These are phyloP conservation scores for Scheffersomyces spartinae DNA, from an alignment of 805 yeast species.

Conservation along the genomic window DNA sequence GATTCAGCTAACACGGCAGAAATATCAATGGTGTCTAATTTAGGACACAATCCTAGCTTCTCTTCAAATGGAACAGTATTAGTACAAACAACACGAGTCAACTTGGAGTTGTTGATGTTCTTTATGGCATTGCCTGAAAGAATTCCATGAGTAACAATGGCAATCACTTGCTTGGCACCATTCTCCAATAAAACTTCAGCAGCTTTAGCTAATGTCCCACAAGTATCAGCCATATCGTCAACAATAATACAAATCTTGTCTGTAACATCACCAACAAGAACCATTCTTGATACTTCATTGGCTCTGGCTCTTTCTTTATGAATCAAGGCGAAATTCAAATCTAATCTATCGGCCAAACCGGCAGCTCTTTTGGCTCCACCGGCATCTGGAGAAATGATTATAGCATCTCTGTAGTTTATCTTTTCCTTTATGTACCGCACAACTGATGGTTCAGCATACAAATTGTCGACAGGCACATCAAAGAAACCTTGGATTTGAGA, in stretches of 20 bases:
- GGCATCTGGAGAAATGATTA: constrained; percentile 78
- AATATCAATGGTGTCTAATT: constrained; percentile 58
- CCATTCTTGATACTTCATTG: constrained; percentile 77
- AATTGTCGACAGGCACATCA: constrained; percentile 71
- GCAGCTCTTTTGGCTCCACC: constrained; percentile 92
- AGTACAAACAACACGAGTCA: constrained; percentile 65
- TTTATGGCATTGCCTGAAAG: constrained; percentile 64
- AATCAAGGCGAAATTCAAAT: constrained; percentile 71
- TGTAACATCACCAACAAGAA: constrained; percentile 73
- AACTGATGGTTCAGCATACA: constrained; percentile 77
- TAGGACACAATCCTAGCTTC: constrained; percentile 45
- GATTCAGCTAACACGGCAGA: constrained; percentile 71
- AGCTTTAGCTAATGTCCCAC: constrained; percentile 78
- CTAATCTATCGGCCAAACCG: constrained; percentile 67
- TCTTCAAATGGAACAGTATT: constrained; percentile 72
- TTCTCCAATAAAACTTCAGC: constrained; percentile 63
- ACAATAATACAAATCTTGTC: constrained; percentile 67
- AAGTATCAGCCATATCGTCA: constrained; percentile 87
- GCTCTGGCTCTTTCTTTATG: constrained; percentile 80
- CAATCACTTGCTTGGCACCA: constrained; percentile 62
- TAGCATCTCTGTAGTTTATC: constrained; percentile 47
- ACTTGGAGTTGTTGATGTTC: constrained; percentile 56
- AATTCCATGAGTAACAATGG: constrained; percentile 77
- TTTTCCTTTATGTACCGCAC: constrained; percentile 62
- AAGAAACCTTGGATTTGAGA: constrained; percentile 83